These are phyloP conservation scores for Podaxis sp. DNA, from an alignment of 768 basidiomycete species.

Conservation along the genomic window DNA sequence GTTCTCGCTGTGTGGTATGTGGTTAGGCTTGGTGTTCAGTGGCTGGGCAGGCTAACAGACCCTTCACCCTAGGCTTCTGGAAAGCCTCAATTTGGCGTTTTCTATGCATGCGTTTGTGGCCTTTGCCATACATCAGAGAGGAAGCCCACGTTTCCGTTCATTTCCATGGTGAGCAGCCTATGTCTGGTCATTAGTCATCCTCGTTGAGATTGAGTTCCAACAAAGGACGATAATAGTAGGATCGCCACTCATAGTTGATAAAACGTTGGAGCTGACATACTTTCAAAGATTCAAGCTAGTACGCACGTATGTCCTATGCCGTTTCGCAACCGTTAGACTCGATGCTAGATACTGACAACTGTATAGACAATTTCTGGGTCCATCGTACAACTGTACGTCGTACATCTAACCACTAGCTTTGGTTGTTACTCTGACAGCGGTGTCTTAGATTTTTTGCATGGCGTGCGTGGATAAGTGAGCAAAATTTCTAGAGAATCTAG, in stretches of 20 bases:
- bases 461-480: conserved; percentile 16
- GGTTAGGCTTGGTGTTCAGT: not conserved
- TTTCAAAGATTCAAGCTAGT: not conserved
- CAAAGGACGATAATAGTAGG: conserved; percentile 1
- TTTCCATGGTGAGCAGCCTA: not conserved
- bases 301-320: not conserved
- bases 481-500: not conserved
- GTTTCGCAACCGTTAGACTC: not conserved
- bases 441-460: conserved; percentile 15
- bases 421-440: not conserved
- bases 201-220: not conserved
- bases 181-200: not conserved
- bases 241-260: not conserved
- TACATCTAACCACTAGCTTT: not conserved
- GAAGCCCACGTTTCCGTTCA: not conserved
- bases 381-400: not conserved
- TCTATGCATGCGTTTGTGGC: conserved; percentile 9
- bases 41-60: not conserved
- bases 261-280: not conserved
- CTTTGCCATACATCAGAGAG: conserved; percentile 8
- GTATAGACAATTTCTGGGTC: not conserved
- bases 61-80: conserved; percentile 6
- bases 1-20: not conserved
- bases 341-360: not conserved
- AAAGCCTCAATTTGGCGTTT: conserved; percentile 14